Evolutionary conservation across 2,329 filamentous ascomycete species (phyloP), one percentile per base, ranked within the genome.

Genomic region (Arthrobotrys megalospora): DNA sequence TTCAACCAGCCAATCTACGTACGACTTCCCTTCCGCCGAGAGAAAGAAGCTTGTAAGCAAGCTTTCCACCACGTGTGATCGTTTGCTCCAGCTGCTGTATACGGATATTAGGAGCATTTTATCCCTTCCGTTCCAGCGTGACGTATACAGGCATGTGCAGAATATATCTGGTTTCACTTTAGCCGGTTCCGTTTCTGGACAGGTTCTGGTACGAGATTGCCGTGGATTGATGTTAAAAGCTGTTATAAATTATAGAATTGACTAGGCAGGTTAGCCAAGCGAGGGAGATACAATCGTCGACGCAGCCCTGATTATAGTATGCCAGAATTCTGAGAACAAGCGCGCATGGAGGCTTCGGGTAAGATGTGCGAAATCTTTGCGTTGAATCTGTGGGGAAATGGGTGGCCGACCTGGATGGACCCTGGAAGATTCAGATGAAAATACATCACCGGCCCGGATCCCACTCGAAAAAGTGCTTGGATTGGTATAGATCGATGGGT

Each of bases 21-120:
- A 63, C n/a, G 19, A 67, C 73, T 78, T 78, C 75, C 75, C 21
- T 72, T 78, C 75, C 75, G 62, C 75, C 75, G 75, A 78, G 32
- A 50, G 45, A 66, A 45, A 47, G 34, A 21, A 65, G 41, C 19
- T 12, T 71, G 43, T 21, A 32, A 77, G 52, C 47, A 47, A 77
- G 52, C 47, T 45, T 66, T 55, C 52, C 63, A 62, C 67, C 67
- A 78, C 75, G 75, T 78, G 75, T 60, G 60, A 47, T 52, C 3
- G 10, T 45, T 45, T 28, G 7, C 19, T 64, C 53, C 34, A 47
- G 19, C 10, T 47, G 36, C n/a, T 34, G 41, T 34, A 6, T 28
- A 58, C 73, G 66, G 73, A 67, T 71, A 70, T 77, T 71, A 77
- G 62, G 73, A 67, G 53, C 52, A 32, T 71, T 77, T 77, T 21